phyloP scores from a whole-genome alignment of 345 rosid species.

The Eucalyptus lansdowneana region DNA sequence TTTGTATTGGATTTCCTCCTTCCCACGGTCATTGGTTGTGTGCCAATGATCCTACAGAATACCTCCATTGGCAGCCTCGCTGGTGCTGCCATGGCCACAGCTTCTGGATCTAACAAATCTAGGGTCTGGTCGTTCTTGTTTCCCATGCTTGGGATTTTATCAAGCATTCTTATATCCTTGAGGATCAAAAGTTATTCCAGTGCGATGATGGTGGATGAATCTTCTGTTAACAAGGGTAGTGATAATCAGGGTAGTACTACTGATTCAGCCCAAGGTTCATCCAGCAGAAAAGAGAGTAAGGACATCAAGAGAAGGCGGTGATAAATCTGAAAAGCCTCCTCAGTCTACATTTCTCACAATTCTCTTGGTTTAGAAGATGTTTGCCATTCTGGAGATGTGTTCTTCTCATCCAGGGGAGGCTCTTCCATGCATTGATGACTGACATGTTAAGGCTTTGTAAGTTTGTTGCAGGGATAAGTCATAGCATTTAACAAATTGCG shows the following conservation, averaged over 20 bases:
- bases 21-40: conserved; percentile 70
- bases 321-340: neutral
- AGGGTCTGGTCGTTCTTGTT: conserved; percentile 58
- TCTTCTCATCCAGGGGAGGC: neutral
- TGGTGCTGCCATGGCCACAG: conserved; percentile 80
- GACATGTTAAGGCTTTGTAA: neutral
- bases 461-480: neutral
- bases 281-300: neutral
- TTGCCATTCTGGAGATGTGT: neutral
- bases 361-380: neutral
- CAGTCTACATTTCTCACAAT: neutral
- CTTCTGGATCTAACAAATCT: conserved; percentile 49
- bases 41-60: conserved; percentile 95
- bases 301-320: neutral
- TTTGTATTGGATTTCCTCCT: conserved; percentile 79
- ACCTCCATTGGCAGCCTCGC: conserved; percentile 94
- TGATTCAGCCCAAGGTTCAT: neutral
- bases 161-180: conserved; percentile 70
- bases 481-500: neutral
- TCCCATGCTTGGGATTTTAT: conserved; percentile 59
- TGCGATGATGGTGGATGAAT: conserved; percentile 19
- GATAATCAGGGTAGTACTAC: neutral
- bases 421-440: neutral
- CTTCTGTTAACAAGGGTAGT: conserved; percentile 5
- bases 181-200: conserved; percentile 65